A percentile compares a stretch with the other conserved stretches of the same genome.
Conservation (phyloP, 2,329 filamentous ascomycete species). For the Fusarium newnesense region DNA sequence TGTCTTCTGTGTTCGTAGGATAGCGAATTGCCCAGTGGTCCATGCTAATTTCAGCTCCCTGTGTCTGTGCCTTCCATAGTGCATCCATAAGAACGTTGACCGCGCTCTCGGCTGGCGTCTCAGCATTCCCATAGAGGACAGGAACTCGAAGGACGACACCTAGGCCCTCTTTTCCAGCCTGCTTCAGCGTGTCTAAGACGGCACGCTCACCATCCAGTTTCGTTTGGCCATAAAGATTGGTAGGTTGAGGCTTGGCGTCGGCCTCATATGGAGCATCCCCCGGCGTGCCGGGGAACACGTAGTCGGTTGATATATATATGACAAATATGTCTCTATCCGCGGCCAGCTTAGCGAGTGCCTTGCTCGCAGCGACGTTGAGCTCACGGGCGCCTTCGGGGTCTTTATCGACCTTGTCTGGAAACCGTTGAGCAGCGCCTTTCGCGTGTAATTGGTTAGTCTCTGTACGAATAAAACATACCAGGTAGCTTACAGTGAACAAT, state of each 20-base stretch:
- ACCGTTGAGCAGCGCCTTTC: constrained; percentile 85
- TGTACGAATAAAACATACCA: not conserved
- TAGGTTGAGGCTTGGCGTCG: constrained; percentile 70
- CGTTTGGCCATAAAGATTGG: constrained; percentile 78
- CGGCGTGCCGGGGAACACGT: constrained; percentile 77
- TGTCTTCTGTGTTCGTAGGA: constrained; percentile 90
- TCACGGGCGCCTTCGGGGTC: constrained; percentile 79
- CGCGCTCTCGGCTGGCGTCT: constrained; percentile 78
- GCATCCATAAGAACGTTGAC: constrained; percentile 83
- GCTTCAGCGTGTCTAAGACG: constrained; percentile 69
- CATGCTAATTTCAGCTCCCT: constrained; percentile 74
- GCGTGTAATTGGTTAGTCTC: constrained; percentile 26
- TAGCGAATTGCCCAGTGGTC: constrained; percentile 88
- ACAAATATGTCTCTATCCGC: constrained; percentile 69
- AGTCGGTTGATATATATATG: constrained; percentile 85
- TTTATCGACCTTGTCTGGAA: constrained; percentile 84
- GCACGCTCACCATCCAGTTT: constrained; percentile 71
- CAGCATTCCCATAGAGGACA: constrained; percentile 82
- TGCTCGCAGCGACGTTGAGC: constrained; percentile 79
- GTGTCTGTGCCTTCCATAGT: constrained; percentile 77
- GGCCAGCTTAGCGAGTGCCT: constrained; percentile 73
- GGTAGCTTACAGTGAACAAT: constrained; percentile 80
- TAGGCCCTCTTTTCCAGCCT: constrained; percentile 60
- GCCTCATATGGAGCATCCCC: constrained; percentile 88
- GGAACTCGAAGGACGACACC: constrained; percentile 83